Evolutionary conservation across 2,329 filamentous ascomycete genomes (phyloP), one percentile per base, ranked within the genome.

Genomic region (Diaporthe destruens): DNA sequence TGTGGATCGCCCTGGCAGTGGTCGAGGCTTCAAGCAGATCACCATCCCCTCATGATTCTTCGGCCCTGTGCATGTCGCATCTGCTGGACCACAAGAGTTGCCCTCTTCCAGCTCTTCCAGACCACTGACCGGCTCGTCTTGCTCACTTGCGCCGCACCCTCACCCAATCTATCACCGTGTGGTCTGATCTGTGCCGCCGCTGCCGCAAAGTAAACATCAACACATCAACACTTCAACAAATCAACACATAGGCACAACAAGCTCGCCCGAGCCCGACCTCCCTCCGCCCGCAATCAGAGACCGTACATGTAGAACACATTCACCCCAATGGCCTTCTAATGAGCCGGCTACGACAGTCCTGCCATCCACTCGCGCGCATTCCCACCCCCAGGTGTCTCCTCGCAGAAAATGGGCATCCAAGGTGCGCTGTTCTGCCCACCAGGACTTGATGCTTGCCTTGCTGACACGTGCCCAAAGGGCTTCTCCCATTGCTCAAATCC

Each of bases 401-500:
- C 65, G 32, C 39, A 54, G 42, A 75, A 56, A 49, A 76, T 76
- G 75, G 75, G 75, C 68, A 76, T 76, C 49, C 78, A 80, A 77
- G 80, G 80, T 81, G 76, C 29, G 49, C 29, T 11, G 5, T 9
- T 8, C 11, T 23, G 16, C 9, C 32, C 39, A 29, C 32, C 20
- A 1, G 12, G 29, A 25, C 6, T 20, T 29, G 9, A 12, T 23
- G 2, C 53, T n/a, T 39, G 12, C 12, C n/a, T 12, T 20, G 57
- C 61, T 74, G 23, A 74, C 25, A 23, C 1, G 23, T 6, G 29
- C 34, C 18, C 29, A 42, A 71, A 95, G 96, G 96, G 56, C 90
- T 99, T 69, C 88, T 98, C 44, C 94, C 94, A 49, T 87, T 98
- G 74, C 90, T 99, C 74, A 98, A 98, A 84, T 98, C 96, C 57